Conservation (phyloP, 1,284 basidiomycete species). For the Trametes sp. region DNA sequence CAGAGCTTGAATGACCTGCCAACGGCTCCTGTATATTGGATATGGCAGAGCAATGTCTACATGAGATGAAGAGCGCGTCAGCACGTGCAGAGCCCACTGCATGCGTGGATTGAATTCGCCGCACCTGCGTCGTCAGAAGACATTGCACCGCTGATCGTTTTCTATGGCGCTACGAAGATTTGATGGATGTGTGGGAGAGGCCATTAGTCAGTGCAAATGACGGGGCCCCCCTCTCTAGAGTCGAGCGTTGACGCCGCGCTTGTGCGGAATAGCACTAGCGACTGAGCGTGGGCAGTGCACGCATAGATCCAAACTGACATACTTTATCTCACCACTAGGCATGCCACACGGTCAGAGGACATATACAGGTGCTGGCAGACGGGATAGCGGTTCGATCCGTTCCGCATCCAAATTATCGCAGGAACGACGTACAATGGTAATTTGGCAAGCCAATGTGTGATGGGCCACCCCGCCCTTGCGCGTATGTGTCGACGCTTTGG, state of each 20-base stretch:
- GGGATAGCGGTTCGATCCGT: constrained; percentile 10
- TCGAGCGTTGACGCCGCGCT: constrained; percentile 10
- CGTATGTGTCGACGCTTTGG: not conserved
- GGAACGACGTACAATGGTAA: not conserved
- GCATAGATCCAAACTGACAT: not conserved
- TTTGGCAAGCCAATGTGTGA: not conserved
- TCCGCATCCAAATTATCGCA: not conserved
- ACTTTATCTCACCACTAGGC: not conserved
- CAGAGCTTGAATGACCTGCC: constrained; percentile 23
- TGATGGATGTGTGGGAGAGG: constrained; percentile 17
- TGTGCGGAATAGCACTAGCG: not conserved
- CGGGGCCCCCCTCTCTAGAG: not conserved
- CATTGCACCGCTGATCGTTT: constrained; percentile 28
- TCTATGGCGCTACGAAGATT: constrained; percentile 11
- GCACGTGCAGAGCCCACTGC: not conserved
- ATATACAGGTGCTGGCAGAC: not conserved
- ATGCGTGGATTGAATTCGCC: constrained; percentile 1
- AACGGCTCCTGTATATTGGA: constrained; percentile 11
- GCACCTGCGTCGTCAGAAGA: constrained; percentile 15
- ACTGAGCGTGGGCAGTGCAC: not conserved
- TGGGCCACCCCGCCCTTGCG: not conserved
- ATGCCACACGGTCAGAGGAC: not conserved
- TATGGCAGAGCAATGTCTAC: constrained; percentile 1
- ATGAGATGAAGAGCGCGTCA: not conserved
- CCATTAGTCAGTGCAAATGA: constrained; percentile 13